Base-by-base conservation (phyloP, 1,139 yeast species). In the Starmera stellimalicola region DNA sequence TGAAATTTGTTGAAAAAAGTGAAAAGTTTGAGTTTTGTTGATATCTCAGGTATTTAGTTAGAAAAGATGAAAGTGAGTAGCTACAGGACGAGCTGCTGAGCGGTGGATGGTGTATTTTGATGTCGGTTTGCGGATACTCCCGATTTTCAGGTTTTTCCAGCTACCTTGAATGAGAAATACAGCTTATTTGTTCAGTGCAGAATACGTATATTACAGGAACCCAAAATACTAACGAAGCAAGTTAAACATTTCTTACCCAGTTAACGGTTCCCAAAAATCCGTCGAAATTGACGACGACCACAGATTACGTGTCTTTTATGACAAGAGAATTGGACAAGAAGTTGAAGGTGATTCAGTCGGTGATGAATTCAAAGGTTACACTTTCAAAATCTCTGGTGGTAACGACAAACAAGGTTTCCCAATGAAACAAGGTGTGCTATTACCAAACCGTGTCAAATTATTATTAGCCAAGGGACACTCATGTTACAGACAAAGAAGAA, bases 341-440 rank as follows among this genome's bases (percentile, higher is more conserved):
- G 95, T 91, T 63, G 95, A 87, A 63, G 98, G 97, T 70, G 98
- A 91, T 73, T 70, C 85, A 52, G 82, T 91, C 59, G 94, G 95
- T 62, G 98, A 93, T 60, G 97, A 88, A 73, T 88, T 88, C 93
- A 88, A 87, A 73, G 98, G 98, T 62, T 91, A 91, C 91, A 70
- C 87, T 65, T 88, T 91, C 84, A 91, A 79, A 77, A 88, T 91
- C 69, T 73, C 97, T 57, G 98, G 98, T 65, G 98, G 98, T 81
- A 93, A 93, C 83, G 98, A 91, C 77, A 91, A 91, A 76, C 98
- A 91, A 77, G 98, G 98, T 77, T 93, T 91, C 95, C 97, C 98
- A 73, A 91, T 93, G 98, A 91, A 88, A 73, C 98, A 91, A 75
- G 96, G 96, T 80, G 98, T 91, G 52, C 76, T 91, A 79, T 94